Evolutionary conservation across 192 early-diverging fungal genomes (phyloP).

Genomic region (Entomortierella beljakovae): DNA sequence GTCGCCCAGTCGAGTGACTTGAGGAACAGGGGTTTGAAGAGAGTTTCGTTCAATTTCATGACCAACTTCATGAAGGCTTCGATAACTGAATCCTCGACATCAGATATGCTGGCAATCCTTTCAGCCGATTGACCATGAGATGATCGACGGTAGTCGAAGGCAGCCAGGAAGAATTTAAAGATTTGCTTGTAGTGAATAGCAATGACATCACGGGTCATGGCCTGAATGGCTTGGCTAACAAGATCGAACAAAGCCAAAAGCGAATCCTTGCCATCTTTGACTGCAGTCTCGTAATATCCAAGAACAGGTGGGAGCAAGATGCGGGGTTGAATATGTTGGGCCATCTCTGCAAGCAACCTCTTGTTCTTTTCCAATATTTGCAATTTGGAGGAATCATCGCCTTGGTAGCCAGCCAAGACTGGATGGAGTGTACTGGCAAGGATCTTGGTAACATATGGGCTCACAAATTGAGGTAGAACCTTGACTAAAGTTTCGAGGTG

Average conservation of each 20-base stretch:
- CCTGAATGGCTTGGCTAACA: constrained; percentile 70
- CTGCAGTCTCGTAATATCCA: constrained; percentile 57
- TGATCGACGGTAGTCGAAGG: constrained; percentile 66
- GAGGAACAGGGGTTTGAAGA: constrained; percentile 95
- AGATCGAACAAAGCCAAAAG: constrained; percentile 76
- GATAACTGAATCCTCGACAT: constrained; percentile 77
- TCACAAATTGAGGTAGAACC: constrained; percentile 79
- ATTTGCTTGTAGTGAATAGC: constrained; percentile 80
- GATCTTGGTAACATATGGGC: constrained; percentile 74
- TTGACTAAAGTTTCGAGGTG: constrained; percentile 69
- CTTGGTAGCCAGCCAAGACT: constrained; percentile 52
- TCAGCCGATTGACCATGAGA: constrained; percentile 32
- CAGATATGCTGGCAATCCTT: constrained; percentile 54
- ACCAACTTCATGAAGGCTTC: constrained; percentile 84
- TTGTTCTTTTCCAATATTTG: constrained; percentile 57
- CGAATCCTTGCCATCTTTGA: constrained; percentile 67
- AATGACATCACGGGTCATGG: constrained; percentile 74
- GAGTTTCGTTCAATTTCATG: constrained; percentile 92
- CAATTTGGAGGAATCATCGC: constrained; percentile 48
- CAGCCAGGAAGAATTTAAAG: constrained; percentile 88
- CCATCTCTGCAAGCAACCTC: constrained; percentile 62
- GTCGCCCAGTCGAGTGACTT: constrained; percentile 86
- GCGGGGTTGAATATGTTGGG: constrained; percentile 70
- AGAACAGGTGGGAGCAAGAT: constrained; percentile 73
- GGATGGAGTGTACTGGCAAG: constrained; percentile 67